Evolutionary conservation across 345 rosid genomes (phyloP).

Genomic region (Pseudoturritis turrita): DNA sequence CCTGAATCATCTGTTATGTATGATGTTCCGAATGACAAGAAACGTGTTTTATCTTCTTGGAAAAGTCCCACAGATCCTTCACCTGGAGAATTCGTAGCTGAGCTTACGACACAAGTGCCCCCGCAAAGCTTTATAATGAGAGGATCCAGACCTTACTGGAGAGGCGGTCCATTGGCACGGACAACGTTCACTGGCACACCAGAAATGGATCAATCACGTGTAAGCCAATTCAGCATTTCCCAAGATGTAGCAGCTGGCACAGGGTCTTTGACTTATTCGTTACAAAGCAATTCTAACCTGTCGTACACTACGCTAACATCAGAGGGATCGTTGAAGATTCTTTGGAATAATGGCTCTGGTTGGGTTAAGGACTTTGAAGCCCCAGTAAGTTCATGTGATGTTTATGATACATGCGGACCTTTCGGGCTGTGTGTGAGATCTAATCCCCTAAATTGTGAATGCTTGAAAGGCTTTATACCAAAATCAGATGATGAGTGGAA

Average conservation of each 20-base stretch:
- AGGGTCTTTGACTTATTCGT: constrained; percentile 21
- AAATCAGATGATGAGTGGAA: constrained; percentile 33
- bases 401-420: constrained; percentile 24
- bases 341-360: constrained; percentile 23
- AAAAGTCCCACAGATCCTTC: constrained; percentile 28
- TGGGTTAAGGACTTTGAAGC: constrained; percentile 28
- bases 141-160: constrained; percentile 26
- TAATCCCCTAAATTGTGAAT: constrained; percentile 26
- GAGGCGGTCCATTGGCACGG: constrained; percentile 32
- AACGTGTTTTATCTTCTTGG: constrained; percentile 26
- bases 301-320: constrained; percentile 22
- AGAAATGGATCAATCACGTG: constrained; percentile 21
- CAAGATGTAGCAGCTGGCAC: constrained; percentile 28
- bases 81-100: constrained; percentile 25
- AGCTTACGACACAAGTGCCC: constrained; percentile 29
- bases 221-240: constrained; percentile 14
- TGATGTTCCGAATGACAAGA: constrained; percentile 3
- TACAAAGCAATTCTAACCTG: constrained; percentile 19
- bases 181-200: constrained; percentile 29
- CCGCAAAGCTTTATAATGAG: constrained; percentile 29
- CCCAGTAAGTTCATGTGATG: constrained; percentile 21
- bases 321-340: constrained; percentile 25
- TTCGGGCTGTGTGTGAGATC: constrained; percentile 27
- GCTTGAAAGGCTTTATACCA: constrained; percentile 36
- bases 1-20: constrained; percentile 25